Base-by-base conservation (phyloP, 2,329 filamentous ascomycete genomes). In the Xylaria sp. region DNA sequence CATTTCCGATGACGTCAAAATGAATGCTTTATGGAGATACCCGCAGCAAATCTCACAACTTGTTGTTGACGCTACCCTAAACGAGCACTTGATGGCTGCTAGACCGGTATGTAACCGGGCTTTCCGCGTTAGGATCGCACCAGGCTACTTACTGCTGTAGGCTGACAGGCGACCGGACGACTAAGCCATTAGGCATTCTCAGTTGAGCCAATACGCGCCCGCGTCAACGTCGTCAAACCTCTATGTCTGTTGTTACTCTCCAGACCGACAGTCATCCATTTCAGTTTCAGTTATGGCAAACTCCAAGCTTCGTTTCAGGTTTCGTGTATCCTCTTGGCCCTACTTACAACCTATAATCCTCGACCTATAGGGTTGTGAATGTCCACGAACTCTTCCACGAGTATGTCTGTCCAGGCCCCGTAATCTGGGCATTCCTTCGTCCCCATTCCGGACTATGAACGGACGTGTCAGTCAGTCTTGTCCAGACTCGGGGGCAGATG, bases 321-420 rank as follows among this genome's bases (percentile, higher is more conserved):
- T 25, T 21, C 38, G 37, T 31, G 33, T 25, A 17, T 6, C 38
- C 21, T 23, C 9, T 35, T 11, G 12, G 14, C 11, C 23, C 23
- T 19, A 46, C 40, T 14, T 38, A 33, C 25, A 33, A 14, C 43
- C 23, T 17, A 15, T 55, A 31, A 42, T 14, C 28, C 9, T 12
- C 50, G 43, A 31, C 57, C 53, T 59, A 64, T 19, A 73, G 52
- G 9, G 45, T 67, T 35, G 77, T 74, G 66, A 82, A 82, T 2
- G 76, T 78, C 80, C 79, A 82, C 9, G 79, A 80, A 58, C 78
- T 79, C 66, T 78, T 73, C 79, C 78, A 81, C 2, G 68, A 75
- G 67, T 81, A 81, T 17, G 62, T 71, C 68, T 79, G 71, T 0
- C 77, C 77, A 1, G 79, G 78, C 3, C 77, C 76, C 35, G 72